A percentile compares a stretch with the other conserved stretches of the same genome.
phyloP scores from a whole-genome alignment of 2,329 filamentous ascomycete genomes.

The Alternaria sp. region DNA sequence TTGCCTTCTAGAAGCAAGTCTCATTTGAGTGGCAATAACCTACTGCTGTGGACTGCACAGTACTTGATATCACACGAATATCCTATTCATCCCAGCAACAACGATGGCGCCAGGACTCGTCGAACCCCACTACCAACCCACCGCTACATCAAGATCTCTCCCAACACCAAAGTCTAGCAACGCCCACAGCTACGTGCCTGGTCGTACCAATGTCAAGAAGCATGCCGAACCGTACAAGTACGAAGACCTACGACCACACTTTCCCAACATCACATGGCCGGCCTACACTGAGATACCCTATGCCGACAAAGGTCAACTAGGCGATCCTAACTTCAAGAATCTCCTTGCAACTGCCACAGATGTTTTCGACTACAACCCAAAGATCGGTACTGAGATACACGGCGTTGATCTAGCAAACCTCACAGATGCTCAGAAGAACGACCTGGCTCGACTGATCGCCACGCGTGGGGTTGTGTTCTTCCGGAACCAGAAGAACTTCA shows the following conservation, averaged over 20 bases:
- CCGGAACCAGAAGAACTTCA: conserved; percentile 61
- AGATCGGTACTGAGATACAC: conserved; percentile 62
- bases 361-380: conserved; percentile 64
- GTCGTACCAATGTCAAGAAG: conserved; percentile 53
- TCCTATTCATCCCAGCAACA: not conserved
- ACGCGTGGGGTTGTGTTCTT: conserved; percentile 65
- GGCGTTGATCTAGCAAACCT: conserved; percentile 60
- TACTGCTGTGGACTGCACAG: not conserved
- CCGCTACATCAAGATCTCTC: conserved; percentile 16
- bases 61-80: not conserved
- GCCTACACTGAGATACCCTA: conserved; percentile 58
- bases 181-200: conserved; percentile 55
- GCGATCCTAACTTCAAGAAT: conserved; percentile 61
- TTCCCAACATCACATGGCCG: conserved; percentile 61
- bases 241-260: conserved; percentile 60
- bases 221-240: conserved; percentile 58
- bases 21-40: not conserved
- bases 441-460: conserved; percentile 61
- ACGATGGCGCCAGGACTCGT: conserved; percentile 45
- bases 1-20: not conserved
- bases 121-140: conserved; percentile 31
- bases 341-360: conserved; percentile 60
- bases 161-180: conserved; percentile 26
- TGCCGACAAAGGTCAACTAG: conserved; percentile 61
- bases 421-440: conserved; percentile 60